Evolutionary conservation across 768 basidiomycete genomes (phyloP).

Genomic region (Clavaria fumosa): DNA sequence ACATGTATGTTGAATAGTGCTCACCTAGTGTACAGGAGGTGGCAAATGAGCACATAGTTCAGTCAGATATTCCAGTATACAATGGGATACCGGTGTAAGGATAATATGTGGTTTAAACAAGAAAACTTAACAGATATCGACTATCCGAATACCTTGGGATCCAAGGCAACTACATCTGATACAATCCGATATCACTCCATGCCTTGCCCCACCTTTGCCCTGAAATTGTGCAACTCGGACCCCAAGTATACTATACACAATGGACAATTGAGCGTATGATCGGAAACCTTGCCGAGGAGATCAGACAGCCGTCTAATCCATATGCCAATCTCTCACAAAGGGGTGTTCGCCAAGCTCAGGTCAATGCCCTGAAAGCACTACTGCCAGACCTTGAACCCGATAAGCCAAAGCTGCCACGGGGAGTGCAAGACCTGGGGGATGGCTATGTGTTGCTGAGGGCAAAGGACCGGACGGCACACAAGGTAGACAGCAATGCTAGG

Average conservation of each 20-base stretch:
- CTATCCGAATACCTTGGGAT: too few species aligned
- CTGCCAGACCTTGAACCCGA: slow-evolving; percentile 3
- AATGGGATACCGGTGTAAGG: too few species aligned
- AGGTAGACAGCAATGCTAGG: not conserved
- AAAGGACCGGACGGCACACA: not conserved
- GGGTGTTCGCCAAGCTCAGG: slow-evolving; percentile 2
- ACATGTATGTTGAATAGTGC: too few species aligned
- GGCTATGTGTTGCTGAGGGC: slow-evolving; percentile 4
- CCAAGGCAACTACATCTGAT: too few species aligned
- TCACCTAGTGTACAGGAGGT: too few species aligned
- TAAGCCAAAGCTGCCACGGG: slow-evolving; percentile 7
- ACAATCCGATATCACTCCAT: too few species aligned
- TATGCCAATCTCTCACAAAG: slow-evolving; percentile 6
- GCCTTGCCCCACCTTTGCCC: too few species aligned
- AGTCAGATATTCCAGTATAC: too few species aligned
- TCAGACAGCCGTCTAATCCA: slow-evolving; percentile 6
- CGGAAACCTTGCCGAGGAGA: slow-evolving; percentile 5
- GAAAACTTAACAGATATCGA: too few species aligned
- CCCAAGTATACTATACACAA: slow-evolving; percentile 6
- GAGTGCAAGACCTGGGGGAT: not conserved
- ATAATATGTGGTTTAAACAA: too few species aligned
- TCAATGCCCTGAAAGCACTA: slow-evolving; percentile 4
- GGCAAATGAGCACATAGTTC: too few species aligned
- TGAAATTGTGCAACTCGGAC: too few species aligned
- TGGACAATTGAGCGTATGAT: slow-evolving; percentile 7